A percentile compares a stretch with the other conserved stretches of the same genome.
Evolutionary conservation across 2,329 filamentous ascomycete genomes (phyloP).

Genomic region (Neofusicoccum sp.): DNA sequence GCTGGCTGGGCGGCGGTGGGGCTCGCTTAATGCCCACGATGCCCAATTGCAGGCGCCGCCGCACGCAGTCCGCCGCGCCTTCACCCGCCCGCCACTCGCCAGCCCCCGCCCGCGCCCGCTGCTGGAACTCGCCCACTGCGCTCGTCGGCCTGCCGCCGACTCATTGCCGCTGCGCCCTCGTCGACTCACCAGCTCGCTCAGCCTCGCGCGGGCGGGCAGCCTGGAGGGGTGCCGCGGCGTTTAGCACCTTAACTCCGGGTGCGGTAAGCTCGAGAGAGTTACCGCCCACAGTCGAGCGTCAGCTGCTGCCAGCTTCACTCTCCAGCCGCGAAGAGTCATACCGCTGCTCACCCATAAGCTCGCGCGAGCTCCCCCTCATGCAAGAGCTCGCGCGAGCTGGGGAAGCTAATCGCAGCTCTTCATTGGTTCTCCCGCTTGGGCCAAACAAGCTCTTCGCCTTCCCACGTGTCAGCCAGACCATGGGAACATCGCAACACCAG

Average conservation of each 20-base stretch:
- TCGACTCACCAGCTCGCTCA: background rate
- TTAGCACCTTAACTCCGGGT: slow-evolving; percentile 3
- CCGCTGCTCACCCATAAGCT: too few relatives aligned
- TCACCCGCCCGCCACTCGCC: slow-evolving; percentile 1
- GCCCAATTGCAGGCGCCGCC: background rate
- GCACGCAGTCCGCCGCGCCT: background rate
- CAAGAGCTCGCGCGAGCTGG: background rate
- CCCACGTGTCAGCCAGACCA: too few relatives aligned
- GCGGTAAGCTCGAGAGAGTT: background rate
- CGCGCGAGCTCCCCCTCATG: too few relatives aligned
- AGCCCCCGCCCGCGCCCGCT: background rate
- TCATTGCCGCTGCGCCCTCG: background rate
- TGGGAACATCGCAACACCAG: too few relatives aligned
- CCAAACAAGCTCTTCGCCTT: too few relatives aligned
- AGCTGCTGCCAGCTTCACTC: background rate
- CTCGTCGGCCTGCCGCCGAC: background rate
- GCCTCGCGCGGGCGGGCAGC: background rate
- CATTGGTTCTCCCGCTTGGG: too few relatives aligned
- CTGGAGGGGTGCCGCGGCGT: background rate
- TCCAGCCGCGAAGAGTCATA: background rate
- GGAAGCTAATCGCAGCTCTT: background rate
- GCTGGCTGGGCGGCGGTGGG: slow-evolving; percentile 17
- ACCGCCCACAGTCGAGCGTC: background rate
- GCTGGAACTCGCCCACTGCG: background rate
- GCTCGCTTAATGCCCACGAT: slow-evolving; percentile 13